Base-by-base conservation (phyloP, 441 rosid species). In the Populus trichocarpa region DNA sequence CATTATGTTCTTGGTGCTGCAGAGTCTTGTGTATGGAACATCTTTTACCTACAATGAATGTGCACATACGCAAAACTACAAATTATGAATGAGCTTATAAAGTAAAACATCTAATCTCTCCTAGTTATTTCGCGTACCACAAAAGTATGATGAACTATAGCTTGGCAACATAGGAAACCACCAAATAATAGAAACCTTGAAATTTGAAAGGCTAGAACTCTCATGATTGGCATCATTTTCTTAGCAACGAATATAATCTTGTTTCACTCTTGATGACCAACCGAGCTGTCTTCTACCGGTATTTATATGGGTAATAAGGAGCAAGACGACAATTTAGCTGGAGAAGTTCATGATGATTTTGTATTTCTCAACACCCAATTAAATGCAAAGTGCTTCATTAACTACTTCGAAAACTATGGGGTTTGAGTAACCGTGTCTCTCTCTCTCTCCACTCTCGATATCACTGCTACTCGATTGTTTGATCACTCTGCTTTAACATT, bases 1-100 rank as follows among this genome's bases (percentile, higher is more conserved):
- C 71, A 89, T 64, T 46, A 90, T 89, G 72, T 83, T 86, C 83
- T 83, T 90, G 3, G 85, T 79, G 76, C 77, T 64, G 87, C 92
- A 90, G 6, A 90, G 80, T 79, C 89, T 89, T 2, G 73, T 87
- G 80, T 79, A 85, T 16, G 84, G 65, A 77, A 74, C 77, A 36
- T 89, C 85, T 69, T 81, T 75, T 50, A 90, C 79, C 91, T 90
- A 79, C 59, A 74, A 59, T 20, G 2, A 7, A 23, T 20, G 40
- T 35, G 23, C 12, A 30, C 4, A 1, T 33, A 18, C 8, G 46
- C 46, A 38, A 38, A 38, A 38, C 12, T 38, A 38, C 46, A 4
- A 50, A 14, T 14, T 14, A 14, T 46, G 57, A 0, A 46, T 14
- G 20, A 46, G 0, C 2, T 9, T 38, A 38, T 38, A 2, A 38